These are phyloP conservation scores for Nemania bipapillata DNA, from an alignment of 2,329 filamentous ascomycete genomes.

Conservation along the genomic window DNA sequence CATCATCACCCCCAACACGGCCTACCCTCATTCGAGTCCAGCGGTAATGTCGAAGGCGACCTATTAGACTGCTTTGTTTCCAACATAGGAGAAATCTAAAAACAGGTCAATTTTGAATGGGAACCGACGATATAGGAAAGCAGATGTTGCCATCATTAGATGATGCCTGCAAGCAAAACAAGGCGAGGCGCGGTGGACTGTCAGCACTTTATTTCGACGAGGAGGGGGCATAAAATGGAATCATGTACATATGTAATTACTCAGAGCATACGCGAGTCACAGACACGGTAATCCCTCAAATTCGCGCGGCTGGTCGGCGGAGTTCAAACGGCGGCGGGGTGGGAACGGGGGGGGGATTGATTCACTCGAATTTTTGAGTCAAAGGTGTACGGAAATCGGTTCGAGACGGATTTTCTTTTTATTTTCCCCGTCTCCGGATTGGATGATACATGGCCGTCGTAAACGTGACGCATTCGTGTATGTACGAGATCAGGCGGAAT, in stretches of 20 bases:
- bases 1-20: constrained; percentile 18
- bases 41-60: constrained; percentile 23
- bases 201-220: not conserved
- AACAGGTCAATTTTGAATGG: not conserved
- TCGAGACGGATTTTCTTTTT: not conserved
- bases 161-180: too few relatives aligned
- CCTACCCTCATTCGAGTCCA: constrained; percentile 22
- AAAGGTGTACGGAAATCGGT: not conserved
- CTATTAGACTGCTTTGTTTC: constrained; percentile 38
- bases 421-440: constrained; percentile 14
- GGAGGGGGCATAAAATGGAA: too few relatives aligned
- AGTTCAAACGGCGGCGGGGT: constrained; percentile 22
- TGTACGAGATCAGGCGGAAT: constrained; percentile 4
- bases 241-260: constrained; percentile 31
- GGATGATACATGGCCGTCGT: not conserved
- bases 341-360: not conserved
- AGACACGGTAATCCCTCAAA: not conserved
- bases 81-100: constrained; percentile 36
- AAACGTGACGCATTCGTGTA: not conserved
- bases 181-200: not conserved
- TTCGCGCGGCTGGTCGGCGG: constrained; percentile 16
- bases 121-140: too few relatives aligned
- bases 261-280: constrained; percentile 11
- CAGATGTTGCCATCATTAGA: not conserved
- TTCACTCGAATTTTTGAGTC: not conserved